Base-by-base conservation (phyloP, 768 basidiomycete species). In the Rhodosporidiobolus sp. region DNA sequence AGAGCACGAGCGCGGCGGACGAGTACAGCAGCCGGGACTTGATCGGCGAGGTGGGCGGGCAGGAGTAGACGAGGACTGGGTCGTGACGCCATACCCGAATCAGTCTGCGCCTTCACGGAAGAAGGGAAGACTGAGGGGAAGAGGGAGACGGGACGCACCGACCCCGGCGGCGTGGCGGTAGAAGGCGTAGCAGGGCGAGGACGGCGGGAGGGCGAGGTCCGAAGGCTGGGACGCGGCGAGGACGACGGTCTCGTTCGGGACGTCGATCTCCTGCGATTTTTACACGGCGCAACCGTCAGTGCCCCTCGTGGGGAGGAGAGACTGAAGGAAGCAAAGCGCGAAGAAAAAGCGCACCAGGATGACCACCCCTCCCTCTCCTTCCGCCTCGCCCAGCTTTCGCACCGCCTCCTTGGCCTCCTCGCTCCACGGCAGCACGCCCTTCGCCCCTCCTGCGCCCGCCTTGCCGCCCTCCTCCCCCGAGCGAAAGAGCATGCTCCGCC, bases 21-120 rank as follows among this genome's bases (percentile, higher is more conserved):
- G 92, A 91, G 81, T 94, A 95, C 48, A 96, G 79, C 91, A 98
- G 94, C 55, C 93, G 86, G 72, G 88, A 84, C 78, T 91, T 92
- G 82, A 96, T 85, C 1, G 90, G 90, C 11, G 90, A 91, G 22
- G 81, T 78, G 6, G 88, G 85, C 0, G 94, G 94, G 80, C 94
- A 98, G 28, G 90, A 90, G 81, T 97, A 98, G 67, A 96, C 90
- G 81, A 93, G 94, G 61, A 90, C 90, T 92, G 73, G 12, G n/a
- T 43, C 34, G 20, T 3, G 30, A 26, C 5, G 43, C 16, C 34
- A 26, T 28, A 73, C 45, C 58, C 67, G 52, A 52, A 54, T 49
- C 53, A n/a, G 32, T 32, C n/a, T 14, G 38, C 8, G 16, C 9
- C 16, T 0, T 5, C 26, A 24, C 6, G 58, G 14, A 28, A 45